Conservation (phyloP, 202 grass and related monocot species). For the Sporobolus alterniflorus region DNA sequence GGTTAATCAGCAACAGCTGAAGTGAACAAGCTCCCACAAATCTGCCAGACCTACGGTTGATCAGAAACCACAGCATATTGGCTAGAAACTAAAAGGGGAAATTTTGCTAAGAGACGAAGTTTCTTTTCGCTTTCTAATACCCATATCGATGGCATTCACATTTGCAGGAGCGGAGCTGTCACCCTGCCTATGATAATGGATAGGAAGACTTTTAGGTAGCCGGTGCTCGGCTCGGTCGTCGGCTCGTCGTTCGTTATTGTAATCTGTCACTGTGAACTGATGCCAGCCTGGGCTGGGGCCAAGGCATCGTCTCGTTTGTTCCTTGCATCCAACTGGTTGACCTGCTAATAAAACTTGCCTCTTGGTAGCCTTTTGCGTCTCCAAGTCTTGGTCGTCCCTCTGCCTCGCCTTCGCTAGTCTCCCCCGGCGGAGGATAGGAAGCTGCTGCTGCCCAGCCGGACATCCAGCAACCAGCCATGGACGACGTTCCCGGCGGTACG, state of each 20-base stretch:
- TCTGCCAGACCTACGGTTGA: no score
- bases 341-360: neutral
- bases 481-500: slow-evolving; percentile 18
- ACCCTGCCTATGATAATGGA: neutral
- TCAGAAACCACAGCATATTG: no score
- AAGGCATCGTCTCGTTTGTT: neutral
- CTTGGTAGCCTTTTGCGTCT: no score
- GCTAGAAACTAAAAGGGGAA: no score
- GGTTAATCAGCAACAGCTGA: no score
- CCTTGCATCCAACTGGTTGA: neutral
- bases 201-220: no score
- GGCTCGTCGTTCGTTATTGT: neutral
- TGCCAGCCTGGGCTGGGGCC: neutral
- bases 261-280: neutral
- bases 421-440: neutral
- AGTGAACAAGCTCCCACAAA: no score
- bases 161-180: neutral
- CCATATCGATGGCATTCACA: neutral
- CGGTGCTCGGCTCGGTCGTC: neutral
- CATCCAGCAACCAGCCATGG: neutral
- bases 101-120: no score
- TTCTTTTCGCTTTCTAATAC: no score
- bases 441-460: neutral
- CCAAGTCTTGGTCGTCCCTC: neutral
- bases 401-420: neutral